These are phyloP conservation scores for Melanogaster broomeanus DNA, from an alignment of 768 basidiomycete genomes.

Conservation along the genomic window DNA sequence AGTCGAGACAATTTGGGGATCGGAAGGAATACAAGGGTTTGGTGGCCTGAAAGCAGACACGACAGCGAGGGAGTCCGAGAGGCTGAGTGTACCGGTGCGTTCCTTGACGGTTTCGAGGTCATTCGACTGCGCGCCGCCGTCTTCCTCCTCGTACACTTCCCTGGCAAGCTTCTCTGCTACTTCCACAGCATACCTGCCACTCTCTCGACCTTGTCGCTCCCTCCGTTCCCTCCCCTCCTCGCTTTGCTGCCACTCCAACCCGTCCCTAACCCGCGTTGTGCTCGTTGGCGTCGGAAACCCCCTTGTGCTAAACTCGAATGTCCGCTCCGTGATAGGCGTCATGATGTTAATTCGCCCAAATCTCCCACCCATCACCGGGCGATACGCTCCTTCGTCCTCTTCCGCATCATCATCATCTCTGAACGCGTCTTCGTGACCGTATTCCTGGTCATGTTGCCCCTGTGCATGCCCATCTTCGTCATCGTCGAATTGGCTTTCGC, in stretches of 20 bases:
- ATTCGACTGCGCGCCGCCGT: slow-evolving; percentile 3
- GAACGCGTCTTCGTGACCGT: slow-evolving; percentile 27
- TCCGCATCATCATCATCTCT: slow-evolving; percentile 30
- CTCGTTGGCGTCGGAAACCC: slow-evolving; percentile 39
- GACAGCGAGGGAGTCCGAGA: slow-evolving; percentile 62
- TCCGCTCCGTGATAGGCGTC: slow-evolving; percentile 97
- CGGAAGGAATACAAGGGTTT: slow-evolving; percentile 90
- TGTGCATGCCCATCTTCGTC: slow-evolving; percentile 26
- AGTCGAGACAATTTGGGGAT: slow-evolving; percentile 59
- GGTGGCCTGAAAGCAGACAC: slow-evolving; percentile 68
- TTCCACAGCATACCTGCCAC: slow-evolving; percentile 45
- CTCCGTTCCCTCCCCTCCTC: slow-evolving; percentile 18
- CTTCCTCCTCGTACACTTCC: slow-evolving; percentile 36
- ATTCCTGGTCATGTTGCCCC: slow-evolving; percentile 8
- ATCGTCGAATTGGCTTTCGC: slow-evolving; percentile 34
- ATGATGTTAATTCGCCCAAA: slow-evolving; percentile 88
- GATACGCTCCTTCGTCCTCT: slow-evolving; percentile 33
- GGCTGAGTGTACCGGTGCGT: slow-evolving; percentile 62
- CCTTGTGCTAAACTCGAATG: slow-evolving; percentile 79
- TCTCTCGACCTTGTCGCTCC: slow-evolving; percentile 32
- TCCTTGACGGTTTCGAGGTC: slow-evolving; percentile 48
- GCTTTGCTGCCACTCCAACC: slow-evolving; percentile 9
- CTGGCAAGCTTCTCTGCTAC: slow-evolving; percentile 61
- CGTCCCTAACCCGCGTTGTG: slow-evolving; percentile 49
- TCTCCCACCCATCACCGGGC: slow-evolving; percentile 64